Evolutionary conservation across 306 rosid species (phyloP).

Genomic region (Acacia melanoxylon): DNA sequence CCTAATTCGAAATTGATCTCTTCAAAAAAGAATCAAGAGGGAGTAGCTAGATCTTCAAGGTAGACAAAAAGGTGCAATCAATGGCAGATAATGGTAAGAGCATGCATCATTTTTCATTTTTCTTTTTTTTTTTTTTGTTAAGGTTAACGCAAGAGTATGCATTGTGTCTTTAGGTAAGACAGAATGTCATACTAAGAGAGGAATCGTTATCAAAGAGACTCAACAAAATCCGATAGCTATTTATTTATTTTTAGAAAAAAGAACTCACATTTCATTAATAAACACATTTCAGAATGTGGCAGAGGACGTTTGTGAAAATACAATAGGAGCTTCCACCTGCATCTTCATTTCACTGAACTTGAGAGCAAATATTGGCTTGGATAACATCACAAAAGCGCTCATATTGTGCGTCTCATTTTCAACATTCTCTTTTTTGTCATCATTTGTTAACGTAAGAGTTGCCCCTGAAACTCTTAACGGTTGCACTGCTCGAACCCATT

Average conservation of each 20-base stretch:
- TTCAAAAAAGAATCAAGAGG: no score
- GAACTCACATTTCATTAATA: not conserved
- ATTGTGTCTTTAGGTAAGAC: no score
- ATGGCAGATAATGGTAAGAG: no score
- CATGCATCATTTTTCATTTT: no score
- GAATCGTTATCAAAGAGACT: not conserved
- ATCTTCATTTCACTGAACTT: conserved; percentile 79
- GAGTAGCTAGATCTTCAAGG: no score
- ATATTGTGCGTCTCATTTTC: conserved; percentile 34
- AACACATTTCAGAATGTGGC: not conserved
- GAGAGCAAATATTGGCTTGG: conserved; percentile 81
- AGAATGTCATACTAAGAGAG: not conserved
- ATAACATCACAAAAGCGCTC: conserved; percentile 56
- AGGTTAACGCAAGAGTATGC: no score
- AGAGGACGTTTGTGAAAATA: conserved; percentile 44
- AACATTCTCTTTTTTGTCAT: conserved; percentile 19
- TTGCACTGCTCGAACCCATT: conserved; percentile 77
- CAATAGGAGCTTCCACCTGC: conserved; percentile 82
- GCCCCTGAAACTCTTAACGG: conserved; percentile 52
- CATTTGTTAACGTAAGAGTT: not conserved
- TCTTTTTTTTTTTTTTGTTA: no score
- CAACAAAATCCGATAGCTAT: not conserved
- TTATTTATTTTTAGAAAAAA: not conserved
- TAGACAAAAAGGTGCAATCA: no score
- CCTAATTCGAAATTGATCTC: no score